Evolutionary conservation across 306 rosid species (phyloP), one percentile per base, ranked within the genome.

Genomic region (Acacia melanoxylon): DNA sequence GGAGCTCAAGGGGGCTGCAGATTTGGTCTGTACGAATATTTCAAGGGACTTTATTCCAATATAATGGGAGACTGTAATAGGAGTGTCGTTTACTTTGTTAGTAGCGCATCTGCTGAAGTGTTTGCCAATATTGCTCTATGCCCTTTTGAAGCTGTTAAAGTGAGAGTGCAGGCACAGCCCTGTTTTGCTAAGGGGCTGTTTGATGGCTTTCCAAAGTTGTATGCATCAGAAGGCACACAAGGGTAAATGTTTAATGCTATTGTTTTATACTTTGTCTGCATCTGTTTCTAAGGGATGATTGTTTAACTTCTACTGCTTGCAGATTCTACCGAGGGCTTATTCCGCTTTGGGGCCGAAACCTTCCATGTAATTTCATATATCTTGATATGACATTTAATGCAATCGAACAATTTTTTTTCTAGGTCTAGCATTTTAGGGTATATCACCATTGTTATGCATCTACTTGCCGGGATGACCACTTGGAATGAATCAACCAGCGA

Each of bases 1-100:
- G 92, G 89, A 49, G 89, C 81, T 78, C 92, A 87, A 82, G 92
- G 92, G 78, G 92, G 90, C 19, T 89, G 89, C 72, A 85, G 92
- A 78, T 89, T 89, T 58, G 90, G 92, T 61, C 87, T 87, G 45
- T 89, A 89, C 25, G 92, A 89, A 76, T 89, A 87, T 74, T 89
- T 89, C 27, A 89, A 87, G 84, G 85, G 80, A 29, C 72, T 89
- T 68, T 86, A 86, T 78, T 85, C 90, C 5, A 75, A 81, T 31
- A 80, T 81, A 24, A 72, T 87, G 79, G 78, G 63, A 7, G 89
- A 87, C 54, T 85, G 81, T 71, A 83, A 85, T 73, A 83, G 87
- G 59, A 89, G 80, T 83, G 22, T 83, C 69, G 79, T 89, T 73
- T 89, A 22, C 89, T 81, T 89, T 72, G 79, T 83, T 46, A 89